These are phyloP conservation scores for Fusarium praegraminearum DNA, from an alignment of 2,329 filamentous ascomycete species.

Conservation along the genomic window DNA sequence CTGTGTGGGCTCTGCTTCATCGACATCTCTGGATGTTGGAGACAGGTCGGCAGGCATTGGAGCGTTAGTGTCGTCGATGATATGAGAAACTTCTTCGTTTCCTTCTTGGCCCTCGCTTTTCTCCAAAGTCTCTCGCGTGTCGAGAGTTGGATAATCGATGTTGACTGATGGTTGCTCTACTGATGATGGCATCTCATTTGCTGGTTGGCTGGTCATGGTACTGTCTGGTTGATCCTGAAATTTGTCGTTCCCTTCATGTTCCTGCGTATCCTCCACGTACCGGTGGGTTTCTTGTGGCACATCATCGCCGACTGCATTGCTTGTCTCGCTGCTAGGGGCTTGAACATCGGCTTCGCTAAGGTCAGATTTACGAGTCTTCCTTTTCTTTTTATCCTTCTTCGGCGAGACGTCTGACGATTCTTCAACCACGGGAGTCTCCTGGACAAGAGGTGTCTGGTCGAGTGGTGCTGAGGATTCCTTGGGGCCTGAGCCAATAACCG, in stretches of 20 bases:
- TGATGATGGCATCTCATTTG: background rate
- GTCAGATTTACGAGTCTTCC: background rate
- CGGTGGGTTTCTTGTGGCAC: background rate
- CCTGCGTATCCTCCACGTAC: background rate
- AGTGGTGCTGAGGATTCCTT: background rate
- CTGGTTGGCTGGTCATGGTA: background rate
- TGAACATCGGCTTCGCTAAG: background rate
- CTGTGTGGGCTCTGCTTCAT: background rate
- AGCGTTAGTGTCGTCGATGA: background rate
- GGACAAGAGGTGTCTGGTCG: background rate
- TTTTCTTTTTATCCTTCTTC: slow-evolving; percentile 27
- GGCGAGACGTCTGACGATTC: background rate
- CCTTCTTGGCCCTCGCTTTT: background rate
- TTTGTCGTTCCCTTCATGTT: background rate
- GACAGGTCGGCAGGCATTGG: background rate
- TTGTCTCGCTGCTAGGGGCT: background rate
- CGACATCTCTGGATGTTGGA: background rate
- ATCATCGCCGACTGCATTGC: background rate
- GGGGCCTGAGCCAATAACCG: background rate
- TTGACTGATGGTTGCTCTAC: background rate
- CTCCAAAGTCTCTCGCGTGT: background rate
- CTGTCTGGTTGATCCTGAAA: background rate
- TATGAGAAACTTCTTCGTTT: background rate
- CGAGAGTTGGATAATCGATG: background rate
- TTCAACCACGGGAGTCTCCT: background rate